Percentiles rank a stretch among this genome's conserved stretches.
phyloP scores from a whole-genome alignment of 2,329 filamentous ascomycete species.

The Aspergillus eucalypticola region DNA sequence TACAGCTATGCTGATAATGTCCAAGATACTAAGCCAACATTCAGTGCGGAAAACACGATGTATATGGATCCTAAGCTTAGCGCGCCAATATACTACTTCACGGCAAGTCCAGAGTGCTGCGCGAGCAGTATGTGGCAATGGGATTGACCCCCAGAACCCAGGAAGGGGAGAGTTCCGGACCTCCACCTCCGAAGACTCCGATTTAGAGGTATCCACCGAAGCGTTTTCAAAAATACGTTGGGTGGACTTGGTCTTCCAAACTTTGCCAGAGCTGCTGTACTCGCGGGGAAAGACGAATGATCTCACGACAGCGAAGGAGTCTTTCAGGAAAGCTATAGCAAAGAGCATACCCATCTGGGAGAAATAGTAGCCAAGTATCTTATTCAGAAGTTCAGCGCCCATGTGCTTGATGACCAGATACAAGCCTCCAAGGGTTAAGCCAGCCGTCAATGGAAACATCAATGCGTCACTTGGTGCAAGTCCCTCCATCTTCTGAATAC shows the following conservation, averaged over 20 bases:
- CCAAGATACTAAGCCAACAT: conserved; percentile 45
- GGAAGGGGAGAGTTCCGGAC: conserved; percentile 52
- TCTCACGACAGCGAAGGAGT: conserved; percentile 64
- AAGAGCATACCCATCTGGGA: conserved; percentile 76
- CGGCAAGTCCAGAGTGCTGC: conserved; percentile 53
- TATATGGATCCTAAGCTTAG: conserved; percentile 54
- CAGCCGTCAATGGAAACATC: conserved; percentile 78
- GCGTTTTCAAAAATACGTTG: conserved; percentile 31
- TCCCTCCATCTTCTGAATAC: conserved; percentile 62
- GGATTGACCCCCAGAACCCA: conserved; percentile 50
- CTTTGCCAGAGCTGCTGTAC: conserved; percentile 56
- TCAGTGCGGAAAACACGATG: conserved; percentile 53
- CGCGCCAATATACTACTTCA: conserved; percentile 51
- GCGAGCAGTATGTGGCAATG: conserved; percentile 41
- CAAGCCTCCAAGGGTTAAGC: conserved; percentile 67
- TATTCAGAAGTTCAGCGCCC: conserved; percentile 76
- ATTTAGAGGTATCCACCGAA: conserved; percentile 9
- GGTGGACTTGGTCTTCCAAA: conserved; percentile 49
- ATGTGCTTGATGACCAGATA: conserved; percentile 91
- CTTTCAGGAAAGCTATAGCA: conserved; percentile 71
- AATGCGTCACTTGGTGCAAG: conserved; percentile 78
- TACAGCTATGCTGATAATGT: conserved; percentile 58
- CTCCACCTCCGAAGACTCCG: conserved; percentile 23
- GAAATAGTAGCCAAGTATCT: conserved; percentile 81
- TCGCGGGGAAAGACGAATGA: conserved; percentile 72